phyloP scores from a whole-genome alignment of 176 grass and related monocot genomes.

The Avena atlantica region DNA sequence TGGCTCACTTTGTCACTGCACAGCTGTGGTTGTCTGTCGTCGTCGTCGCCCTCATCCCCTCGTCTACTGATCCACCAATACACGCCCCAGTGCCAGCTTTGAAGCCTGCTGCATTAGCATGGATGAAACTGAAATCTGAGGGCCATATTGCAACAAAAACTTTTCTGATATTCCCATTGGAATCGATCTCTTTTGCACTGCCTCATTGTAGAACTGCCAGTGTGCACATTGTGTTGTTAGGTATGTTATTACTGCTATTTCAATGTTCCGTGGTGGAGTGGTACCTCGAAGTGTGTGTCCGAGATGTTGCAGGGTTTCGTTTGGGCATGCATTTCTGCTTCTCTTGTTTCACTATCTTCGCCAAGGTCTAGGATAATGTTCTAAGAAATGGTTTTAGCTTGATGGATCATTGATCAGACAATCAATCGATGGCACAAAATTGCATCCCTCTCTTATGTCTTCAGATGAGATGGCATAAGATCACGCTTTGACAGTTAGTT shows the following conservation, averaged over 20 bases:
- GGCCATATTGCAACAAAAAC: background rate
- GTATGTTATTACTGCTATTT: background rate
- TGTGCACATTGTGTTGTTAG: background rate
- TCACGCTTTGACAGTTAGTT: background rate
- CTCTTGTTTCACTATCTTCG: background rate
- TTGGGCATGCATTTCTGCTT: background rate
- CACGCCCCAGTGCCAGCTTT: conserved; percentile 32
- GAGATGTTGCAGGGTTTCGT: conserved; percentile 4
- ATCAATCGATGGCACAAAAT: background rate
- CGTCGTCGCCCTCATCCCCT: background rate
- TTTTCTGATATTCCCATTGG: background rate
- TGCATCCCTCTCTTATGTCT: background rate
- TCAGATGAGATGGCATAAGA: background rate
- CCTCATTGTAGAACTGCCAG: background rate
- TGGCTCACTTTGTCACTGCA: background rate
- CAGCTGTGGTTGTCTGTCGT: background rate
- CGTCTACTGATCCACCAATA: background rate
- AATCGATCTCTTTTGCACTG: background rate
- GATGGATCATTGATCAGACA: background rate
- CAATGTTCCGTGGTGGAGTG: background rate
- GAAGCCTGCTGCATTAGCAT: conserved; percentile 31
- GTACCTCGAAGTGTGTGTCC: background rate
- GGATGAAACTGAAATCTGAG: conserved; percentile 41
- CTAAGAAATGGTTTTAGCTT: background rate
- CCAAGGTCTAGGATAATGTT: background rate